phyloP scores from a whole-genome alignment of 2,329 filamentous ascomycete species.

The Fusarium phyllophilum region DNA sequence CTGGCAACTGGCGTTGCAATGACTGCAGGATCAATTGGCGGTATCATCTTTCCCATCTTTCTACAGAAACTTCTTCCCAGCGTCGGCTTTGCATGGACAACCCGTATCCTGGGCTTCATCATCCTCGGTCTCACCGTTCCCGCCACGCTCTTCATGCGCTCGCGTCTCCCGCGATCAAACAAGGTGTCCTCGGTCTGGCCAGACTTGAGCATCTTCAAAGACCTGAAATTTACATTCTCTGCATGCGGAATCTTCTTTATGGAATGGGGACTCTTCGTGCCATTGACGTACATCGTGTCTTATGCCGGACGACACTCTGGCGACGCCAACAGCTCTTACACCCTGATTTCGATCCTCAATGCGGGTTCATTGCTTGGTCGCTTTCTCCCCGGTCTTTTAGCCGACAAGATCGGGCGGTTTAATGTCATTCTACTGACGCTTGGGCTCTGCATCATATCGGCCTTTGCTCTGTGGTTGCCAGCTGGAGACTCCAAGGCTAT shows the following conservation, averaged over 20 bases:
- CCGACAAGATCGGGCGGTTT: constrained; percentile 81
- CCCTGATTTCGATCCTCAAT: constrained; percentile 83
- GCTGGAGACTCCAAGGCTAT: constrained; percentile 62
- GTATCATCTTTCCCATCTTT: constrained; percentile 69
- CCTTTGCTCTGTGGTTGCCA: constrained; percentile 78
- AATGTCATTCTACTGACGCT: constrained; percentile 81
- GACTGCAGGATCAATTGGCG: constrained; percentile 75
- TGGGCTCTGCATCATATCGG: constrained; percentile 60
- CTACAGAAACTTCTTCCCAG: constrained; percentile 58
- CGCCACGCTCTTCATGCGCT: constrained; percentile 59
- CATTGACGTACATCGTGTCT: constrained; percentile 79
- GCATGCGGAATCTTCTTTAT: constrained; percentile 74
- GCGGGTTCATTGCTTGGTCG: constrained; percentile 81
- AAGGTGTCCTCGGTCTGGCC: constrained; percentile 58
- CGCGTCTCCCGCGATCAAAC: constrained; percentile 62
- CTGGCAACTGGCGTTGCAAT: constrained; percentile 85
- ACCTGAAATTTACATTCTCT: constrained; percentile 68
- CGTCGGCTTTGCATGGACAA: constrained; percentile 61
- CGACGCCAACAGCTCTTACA: constrained; percentile 59
- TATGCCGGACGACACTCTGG: constrained; percentile 65
- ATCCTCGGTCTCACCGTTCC: constrained; percentile 59
- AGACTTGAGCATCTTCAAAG: constrained; percentile 69
- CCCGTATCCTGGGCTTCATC: constrained; percentile 62
- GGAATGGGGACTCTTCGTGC: constrained; percentile 77
- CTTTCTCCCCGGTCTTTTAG: constrained; percentile 77